phyloP scores from a whole-genome alignment of 1,284 basidiomycete genomes.

The Cryptococcus deneoformans region DNA sequence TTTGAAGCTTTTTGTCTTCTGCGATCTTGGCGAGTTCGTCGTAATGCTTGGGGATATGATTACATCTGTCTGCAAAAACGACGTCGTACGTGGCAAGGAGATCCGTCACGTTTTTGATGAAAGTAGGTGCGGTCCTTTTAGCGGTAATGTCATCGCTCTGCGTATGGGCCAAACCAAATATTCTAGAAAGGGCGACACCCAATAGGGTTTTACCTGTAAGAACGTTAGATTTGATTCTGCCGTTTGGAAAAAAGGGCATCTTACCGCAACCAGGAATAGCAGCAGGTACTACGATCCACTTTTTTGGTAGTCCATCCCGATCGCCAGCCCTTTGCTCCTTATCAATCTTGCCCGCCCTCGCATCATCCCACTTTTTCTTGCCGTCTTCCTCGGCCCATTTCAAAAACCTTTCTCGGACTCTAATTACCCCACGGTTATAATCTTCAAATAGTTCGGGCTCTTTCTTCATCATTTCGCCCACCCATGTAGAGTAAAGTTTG shows the following conservation, averaged over 20 bases:
- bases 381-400: slow-evolving; percentile 61
- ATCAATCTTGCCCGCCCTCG: slow-evolving; percentile 43
- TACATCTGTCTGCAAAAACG: slow-evolving; percentile 93
- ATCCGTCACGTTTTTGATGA: slow-evolving; percentile 69
- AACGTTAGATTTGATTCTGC: neutral
- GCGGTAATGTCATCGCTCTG: slow-evolving; percentile 86
- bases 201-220: slow-evolving; percentile 80
- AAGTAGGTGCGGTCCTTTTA: slow-evolving; percentile 74
- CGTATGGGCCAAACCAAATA: slow-evolving; percentile 82
- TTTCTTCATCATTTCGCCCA: slow-evolving; percentile 59
- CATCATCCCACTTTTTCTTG: slow-evolving; percentile 52
- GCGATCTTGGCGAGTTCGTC: slow-evolving; percentile 58
- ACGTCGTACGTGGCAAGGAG: slow-evolving; percentile 62
- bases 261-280: slow-evolving; percentile 89
- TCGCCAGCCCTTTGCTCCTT: slow-evolving; percentile 12
- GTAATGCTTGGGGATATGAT: slow-evolving; percentile 78
- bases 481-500: slow-evolving; percentile 51
- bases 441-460: slow-evolving; percentile 63
- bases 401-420: slow-evolving; percentile 76
- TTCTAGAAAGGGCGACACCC: slow-evolving; percentile 68
- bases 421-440: slow-evolving; percentile 72
- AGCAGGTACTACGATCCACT: slow-evolving; percentile 82
- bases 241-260: slow-evolving; percentile 33
- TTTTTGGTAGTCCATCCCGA: slow-evolving; percentile 53
- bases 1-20: slow-evolving; percentile 24